These are phyloP conservation scores for Lavandula angustifolia DNA, from an alignment of 257 asterid species.

Conservation along the genomic window DNA sequence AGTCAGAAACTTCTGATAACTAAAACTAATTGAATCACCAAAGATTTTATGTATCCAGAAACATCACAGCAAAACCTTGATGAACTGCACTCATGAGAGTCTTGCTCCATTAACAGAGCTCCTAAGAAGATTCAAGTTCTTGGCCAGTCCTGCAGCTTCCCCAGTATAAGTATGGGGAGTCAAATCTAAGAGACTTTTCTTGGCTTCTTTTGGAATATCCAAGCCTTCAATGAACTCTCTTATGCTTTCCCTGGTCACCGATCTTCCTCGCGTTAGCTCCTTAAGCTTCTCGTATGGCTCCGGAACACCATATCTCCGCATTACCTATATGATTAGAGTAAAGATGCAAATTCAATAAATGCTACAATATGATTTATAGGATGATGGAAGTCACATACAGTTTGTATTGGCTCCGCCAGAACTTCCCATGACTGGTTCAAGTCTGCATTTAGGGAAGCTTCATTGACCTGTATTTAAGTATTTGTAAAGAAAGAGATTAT, in stretches of 20 bases:
- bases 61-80: too few species aligned
- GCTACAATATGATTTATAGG: not conserved
- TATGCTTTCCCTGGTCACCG: slow-evolving; percentile 69
- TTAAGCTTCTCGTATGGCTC: slow-evolving; percentile 94
- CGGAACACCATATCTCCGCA: slow-evolving; percentile 86
- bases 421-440: slow-evolving; percentile 84
- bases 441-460: slow-evolving; percentile 60
- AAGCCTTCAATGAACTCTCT: slow-evolving; percentile 65
- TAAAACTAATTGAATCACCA: too few species aligned
- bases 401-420: too few species aligned
- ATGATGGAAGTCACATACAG: too few species aligned
- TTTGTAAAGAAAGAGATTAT: slow-evolving; percentile 6
- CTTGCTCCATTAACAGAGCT: slow-evolving; percentile 36
- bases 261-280: slow-evolving; percentile 89
- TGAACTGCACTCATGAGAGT: slow-evolving; percentile 13
- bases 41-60: too few species aligned
- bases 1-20: too few species aligned
- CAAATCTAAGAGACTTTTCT: slow-evolving; percentile 56
- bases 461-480: slow-evolving; percentile 58
- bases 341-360: not conserved
- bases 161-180: slow-evolving; percentile 75
- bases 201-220: slow-evolving; percentile 70
- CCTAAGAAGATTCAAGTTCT: slow-evolving; percentile 19
- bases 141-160: slow-evolving; percentile 36
- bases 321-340: slow-evolving; percentile 47